A percentile compares a stretch with the other conserved stretches of the same genome.
phyloP scores from a whole-genome alignment of 805 yeast species.

The Yarrowia sp. region DNA sequence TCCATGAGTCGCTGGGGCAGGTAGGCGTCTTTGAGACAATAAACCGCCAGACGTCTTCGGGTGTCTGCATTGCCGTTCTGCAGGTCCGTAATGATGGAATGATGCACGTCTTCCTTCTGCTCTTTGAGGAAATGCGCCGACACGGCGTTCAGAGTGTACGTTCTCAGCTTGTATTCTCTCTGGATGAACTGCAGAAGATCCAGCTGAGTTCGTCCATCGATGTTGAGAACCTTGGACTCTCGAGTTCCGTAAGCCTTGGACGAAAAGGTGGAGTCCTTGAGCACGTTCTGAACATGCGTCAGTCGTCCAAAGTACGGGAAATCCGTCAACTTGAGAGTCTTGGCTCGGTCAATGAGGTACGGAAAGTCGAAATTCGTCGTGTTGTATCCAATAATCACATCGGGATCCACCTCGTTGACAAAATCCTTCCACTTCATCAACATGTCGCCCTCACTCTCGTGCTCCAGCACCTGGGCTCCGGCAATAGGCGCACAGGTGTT shows the following conservation, averaged over 20 bases:
- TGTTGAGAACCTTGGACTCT: slow-evolving; percentile 88
- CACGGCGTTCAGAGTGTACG: slow-evolving; percentile 93
- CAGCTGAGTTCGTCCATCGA: slow-evolving; percentile 94
- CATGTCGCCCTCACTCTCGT: slow-evolving; percentile 80
- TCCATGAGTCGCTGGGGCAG: slow-evolving; percentile 87
- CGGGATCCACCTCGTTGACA: slow-evolving; percentile 85
- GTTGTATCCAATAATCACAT: slow-evolving; percentile 95
- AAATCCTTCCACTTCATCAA: slow-evolving; percentile 85
- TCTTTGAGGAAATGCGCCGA: slow-evolving; percentile 93
- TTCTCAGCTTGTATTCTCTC: slow-evolving; percentile 92
- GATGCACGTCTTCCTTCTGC: slow-evolving; percentile 98
- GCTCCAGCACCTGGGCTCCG: slow-evolving; percentile 86
- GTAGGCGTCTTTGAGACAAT: slow-evolving; percentile 95
- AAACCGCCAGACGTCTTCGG: slow-evolving; percentile 92
- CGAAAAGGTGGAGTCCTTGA: slow-evolving; percentile 81
- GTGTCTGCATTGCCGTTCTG: slow-evolving; percentile 94
- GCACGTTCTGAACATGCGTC: slow-evolving; percentile 69
- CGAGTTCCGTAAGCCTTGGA: slow-evolving; percentile 97
- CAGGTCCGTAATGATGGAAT: slow-evolving; percentile 91
- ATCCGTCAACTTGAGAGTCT: slow-evolving; percentile 64
- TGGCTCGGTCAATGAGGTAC: slow-evolving; percentile 85
- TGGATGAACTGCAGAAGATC: slow-evolving; percentile 92
- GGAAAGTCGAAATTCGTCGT: slow-evolving; percentile 95
- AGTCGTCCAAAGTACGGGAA: slow-evolving; percentile 92
- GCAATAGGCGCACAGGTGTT: slow-evolving; percentile 91